Evolutionary conservation across 208 protist species (phyloP).

Genomic region (Tritrichomonas musculus): DNA sequence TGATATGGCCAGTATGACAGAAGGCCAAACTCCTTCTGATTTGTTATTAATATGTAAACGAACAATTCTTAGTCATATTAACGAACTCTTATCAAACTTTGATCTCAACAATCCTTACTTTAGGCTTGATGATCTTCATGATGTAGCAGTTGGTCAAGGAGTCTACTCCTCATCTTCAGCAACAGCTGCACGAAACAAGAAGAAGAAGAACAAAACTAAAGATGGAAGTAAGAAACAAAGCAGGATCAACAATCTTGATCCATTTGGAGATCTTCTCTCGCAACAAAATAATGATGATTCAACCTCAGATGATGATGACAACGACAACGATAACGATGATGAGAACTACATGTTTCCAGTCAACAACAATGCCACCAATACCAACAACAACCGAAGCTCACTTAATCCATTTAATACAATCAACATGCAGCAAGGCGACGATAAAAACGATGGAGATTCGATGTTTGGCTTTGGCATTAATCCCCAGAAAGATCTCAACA

Average conservation of each 20-base stretch:
- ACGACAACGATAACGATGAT: too few relatives aligned
- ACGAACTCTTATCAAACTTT: background rate
- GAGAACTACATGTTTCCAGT: too few relatives aligned
- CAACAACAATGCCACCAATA: too few relatives aligned
- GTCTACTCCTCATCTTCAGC: background rate
- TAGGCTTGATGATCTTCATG: background rate
- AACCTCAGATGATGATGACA: too few relatives aligned
- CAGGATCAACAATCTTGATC: background rate
- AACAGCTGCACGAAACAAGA: background rate
- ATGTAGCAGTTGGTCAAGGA: background rate
- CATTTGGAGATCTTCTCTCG: background rate
- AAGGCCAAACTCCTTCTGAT: background rate
- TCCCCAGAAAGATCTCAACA: too few relatives aligned
- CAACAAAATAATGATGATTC: too few relatives aligned
- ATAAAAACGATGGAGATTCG: background rate
- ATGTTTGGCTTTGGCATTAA: background rate
- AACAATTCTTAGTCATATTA: background rate
- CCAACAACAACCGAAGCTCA: too few relatives aligned
- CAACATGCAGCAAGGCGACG: too few relatives aligned
- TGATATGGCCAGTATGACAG: background rate
- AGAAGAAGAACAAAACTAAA: background rate
- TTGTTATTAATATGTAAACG: background rate
- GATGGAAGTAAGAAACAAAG: background rate
- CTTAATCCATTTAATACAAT: too few relatives aligned
- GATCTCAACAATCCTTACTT: background rate